A percentile compares a stretch with the other conserved stretches of the same genome.
Evolutionary conservation across 805 yeast genomes (phyloP).

Genomic region (Candida odintsovae): DNA sequence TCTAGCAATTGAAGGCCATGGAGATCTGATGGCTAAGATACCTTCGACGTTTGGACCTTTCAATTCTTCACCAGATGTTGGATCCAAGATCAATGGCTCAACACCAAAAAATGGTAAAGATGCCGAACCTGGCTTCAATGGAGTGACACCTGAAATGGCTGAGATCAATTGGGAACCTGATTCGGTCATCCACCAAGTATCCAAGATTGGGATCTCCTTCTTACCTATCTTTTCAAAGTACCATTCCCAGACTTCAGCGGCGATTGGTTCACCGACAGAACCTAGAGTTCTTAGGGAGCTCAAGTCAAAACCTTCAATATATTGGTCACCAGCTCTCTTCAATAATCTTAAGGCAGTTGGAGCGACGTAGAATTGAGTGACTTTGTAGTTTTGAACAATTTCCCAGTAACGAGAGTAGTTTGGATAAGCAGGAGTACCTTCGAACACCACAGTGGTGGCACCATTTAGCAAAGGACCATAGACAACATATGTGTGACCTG

Average conservation of each 20-base stretch:
- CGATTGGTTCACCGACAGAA: slow-evolving; percentile 83
- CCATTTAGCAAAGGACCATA: slow-evolving; percentile 78
- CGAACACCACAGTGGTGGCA: slow-evolving; percentile 74
- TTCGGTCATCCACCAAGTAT: slow-evolving; percentile 90
- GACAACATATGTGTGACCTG: slow-evolving; percentile 80
- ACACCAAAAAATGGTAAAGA: slow-evolving; percentile 83
- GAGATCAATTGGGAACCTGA: slow-evolving; percentile 77
- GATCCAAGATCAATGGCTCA: slow-evolving; percentile 66
- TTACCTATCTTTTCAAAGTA: slow-evolving; percentile 66
- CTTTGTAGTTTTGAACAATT: slow-evolving; percentile 64
- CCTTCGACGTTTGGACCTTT: slow-evolving; percentile 72
- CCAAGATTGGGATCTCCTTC: slow-evolving; percentile 64
- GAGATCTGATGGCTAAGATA: slow-evolving; percentile 61
- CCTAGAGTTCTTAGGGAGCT: slow-evolving; percentile 65
- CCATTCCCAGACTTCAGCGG: slow-evolving; percentile 88
- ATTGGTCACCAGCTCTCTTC: slow-evolving; percentile 66
- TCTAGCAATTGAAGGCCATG: slow-evolving; percentile 88
- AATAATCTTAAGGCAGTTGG: slow-evolving; percentile 77
- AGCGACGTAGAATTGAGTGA: slow-evolving; percentile 77
- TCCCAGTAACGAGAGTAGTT: slow-evolving; percentile 77
- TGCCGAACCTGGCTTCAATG: slow-evolving; percentile 83
- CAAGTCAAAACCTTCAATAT: slow-evolving; percentile 56
- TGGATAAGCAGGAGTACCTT: slow-evolving; percentile 86
- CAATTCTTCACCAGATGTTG: slow-evolving; percentile 66
- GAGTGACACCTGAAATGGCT: slow-evolving; percentile 71